These are phyloP conservation scores for Rubus idaeus DNA, from an alignment of 306 rosid genomes.

Conservation along the genomic window DNA sequence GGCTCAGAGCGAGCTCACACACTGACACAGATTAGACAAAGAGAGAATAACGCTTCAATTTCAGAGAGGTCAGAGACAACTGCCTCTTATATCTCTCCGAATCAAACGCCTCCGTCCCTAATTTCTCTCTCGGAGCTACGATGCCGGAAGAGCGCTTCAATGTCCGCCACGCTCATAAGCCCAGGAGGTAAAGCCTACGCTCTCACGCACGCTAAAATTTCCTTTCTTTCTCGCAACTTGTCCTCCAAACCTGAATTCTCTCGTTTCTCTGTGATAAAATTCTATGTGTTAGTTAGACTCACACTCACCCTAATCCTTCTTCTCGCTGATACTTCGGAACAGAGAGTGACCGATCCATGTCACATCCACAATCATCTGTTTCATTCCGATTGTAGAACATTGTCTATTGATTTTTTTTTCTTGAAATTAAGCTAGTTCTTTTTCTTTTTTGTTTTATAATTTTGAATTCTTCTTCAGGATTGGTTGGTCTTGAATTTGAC, in stretches of 20 bases:
- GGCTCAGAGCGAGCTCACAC: neutral
- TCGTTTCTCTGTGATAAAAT: conserved; percentile 35
- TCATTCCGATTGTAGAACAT: neutral
- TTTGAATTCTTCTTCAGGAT: neutral
- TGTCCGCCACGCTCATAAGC: conserved; percentile 53
- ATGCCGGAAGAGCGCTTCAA: conserved; percentile 50
- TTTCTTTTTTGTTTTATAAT: neutral
- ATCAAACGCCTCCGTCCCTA: conserved; percentile 19
- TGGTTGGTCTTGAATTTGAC: conserved; percentile 6
- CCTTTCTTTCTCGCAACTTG: conserved; percentile 38
- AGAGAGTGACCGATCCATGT: conserved; percentile 8
- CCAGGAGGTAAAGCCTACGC: conserved; percentile 39
- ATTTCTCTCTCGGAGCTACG: conserved; percentile 27
- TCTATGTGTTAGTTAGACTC: conserved; percentile 22
- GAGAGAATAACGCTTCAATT: neutral
- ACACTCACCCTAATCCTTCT: conserved; percentile 2
- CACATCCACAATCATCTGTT: neutral
- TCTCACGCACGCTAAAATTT: neutral
- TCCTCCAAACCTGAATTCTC: conserved; percentile 29
- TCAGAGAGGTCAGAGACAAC: neutral
- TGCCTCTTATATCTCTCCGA: conserved; percentile 12
- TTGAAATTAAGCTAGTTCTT: neutral
- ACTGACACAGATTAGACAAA: too few relatives aligned
- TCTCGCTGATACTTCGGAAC: conserved; percentile 19
- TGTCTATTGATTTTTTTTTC: neutral